Conservation (phyloP, 2,329 filamentous ascomycete genomes). For the Penicillium aurantiogriseum region DNA sequence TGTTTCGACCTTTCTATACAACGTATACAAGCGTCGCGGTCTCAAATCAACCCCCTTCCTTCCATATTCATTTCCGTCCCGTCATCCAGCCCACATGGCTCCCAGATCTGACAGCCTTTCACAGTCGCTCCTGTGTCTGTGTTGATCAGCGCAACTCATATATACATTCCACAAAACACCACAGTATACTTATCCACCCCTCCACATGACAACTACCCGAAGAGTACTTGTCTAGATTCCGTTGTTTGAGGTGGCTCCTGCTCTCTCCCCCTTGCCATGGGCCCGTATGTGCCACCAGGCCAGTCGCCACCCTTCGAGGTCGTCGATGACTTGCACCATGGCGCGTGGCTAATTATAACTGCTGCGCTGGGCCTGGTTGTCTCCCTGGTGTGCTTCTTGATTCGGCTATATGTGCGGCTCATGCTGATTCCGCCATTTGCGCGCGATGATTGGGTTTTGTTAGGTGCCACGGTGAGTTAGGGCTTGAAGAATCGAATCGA, state of each 20-base stretch:
- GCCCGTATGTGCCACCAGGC: conserved; percentile 33
- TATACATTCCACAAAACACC: not conserved
- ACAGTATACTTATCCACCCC: not conserved
- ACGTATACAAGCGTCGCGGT: not conserved
- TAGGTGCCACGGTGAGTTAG: conserved; percentile 33
- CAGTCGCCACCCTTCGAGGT: conserved; percentile 39
- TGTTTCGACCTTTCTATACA: not conserved
- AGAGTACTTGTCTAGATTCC: not conserved
- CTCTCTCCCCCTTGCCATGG: conserved; percentile 21
- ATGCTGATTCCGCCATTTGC: conserved; percentile 35
- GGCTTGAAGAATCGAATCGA: not conserved
- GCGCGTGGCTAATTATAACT: conserved; percentile 40
- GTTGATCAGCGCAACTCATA: not conserved
- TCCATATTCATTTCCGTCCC: not conserved
- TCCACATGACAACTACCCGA: not conserved
- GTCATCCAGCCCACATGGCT: conserved; percentile 1
- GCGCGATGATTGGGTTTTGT: conserved; percentile 34
- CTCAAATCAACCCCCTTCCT: not conserved
- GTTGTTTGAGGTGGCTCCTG: not conserved
- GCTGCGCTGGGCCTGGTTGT: conserved; percentile 39
- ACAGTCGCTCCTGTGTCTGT: not conserved
- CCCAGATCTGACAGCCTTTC: not conserved
- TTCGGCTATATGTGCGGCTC: conserved; percentile 39
- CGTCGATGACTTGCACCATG: conserved; percentile 42
- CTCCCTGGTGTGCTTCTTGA: conserved; percentile 36